Conservation (phyloP, 345 rosid species). For the Linum tenue region DNA sequence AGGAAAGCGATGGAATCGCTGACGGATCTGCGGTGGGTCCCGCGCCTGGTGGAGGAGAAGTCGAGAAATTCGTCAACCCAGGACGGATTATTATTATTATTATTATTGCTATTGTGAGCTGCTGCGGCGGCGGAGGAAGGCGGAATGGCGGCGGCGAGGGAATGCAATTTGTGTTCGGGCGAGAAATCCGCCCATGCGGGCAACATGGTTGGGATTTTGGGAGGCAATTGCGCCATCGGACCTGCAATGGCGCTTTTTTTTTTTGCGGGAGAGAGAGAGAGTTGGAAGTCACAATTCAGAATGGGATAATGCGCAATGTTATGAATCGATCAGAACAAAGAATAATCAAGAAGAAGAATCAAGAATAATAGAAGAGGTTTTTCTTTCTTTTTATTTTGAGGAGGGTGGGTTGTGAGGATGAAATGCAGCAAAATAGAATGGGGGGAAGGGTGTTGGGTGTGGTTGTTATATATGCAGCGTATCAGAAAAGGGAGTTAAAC, state of each 20-base stretch:
- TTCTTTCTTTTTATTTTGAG: too few relatives aligned
- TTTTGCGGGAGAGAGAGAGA: neutral
- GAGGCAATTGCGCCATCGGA: neutral
- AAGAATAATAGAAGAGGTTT: too few relatives aligned
- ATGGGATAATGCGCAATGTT: too few relatives aligned
- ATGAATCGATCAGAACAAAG: too few relatives aligned
- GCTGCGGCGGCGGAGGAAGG: neutral
- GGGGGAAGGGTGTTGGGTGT: too few relatives aligned
- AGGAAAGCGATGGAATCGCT: slow-evolving; percentile 79
- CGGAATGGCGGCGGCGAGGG: neutral
- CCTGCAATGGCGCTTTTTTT: neutral
- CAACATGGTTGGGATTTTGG: slow-evolving; percentile 3
- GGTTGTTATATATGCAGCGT: too few relatives aligned
- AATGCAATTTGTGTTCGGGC: neutral
- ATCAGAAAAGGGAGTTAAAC: too few relatives aligned
- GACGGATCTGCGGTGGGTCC: slow-evolving; percentile 66
- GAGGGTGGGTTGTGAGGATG: too few relatives aligned
- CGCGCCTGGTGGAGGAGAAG: slow-evolving; percentile 61
- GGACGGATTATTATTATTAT: slow-evolving; percentile 38
- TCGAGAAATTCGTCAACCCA: slow-evolving; percentile 88
- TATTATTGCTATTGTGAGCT: slow-evolving; percentile 2
- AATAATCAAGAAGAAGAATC: too few relatives aligned
- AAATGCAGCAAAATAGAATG: too few relatives aligned
- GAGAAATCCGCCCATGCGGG: neutral
- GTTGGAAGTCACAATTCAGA: too few relatives aligned